phyloP scores from a whole-genome alignment of 495 filamentous ascomycete genomes.

The Saxophila tyrrhenica region DNA sequence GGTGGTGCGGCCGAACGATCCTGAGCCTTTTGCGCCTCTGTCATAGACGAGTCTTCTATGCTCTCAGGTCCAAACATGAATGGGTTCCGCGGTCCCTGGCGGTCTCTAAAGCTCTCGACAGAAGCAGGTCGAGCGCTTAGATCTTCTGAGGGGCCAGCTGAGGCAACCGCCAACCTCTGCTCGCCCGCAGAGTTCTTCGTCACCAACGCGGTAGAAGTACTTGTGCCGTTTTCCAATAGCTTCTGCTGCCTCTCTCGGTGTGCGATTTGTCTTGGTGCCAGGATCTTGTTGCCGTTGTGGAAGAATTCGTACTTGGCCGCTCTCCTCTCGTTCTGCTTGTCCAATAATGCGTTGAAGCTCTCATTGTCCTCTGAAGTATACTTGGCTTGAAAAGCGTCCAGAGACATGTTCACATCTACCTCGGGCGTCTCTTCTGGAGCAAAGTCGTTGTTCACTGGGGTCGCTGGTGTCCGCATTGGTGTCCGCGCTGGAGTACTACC shows the following conservation, averaged over 20 bases:
- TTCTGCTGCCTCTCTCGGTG: conserved; percentile 52
- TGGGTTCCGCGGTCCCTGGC: conserved; percentile 53
- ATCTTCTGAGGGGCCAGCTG: conserved; percentile 27
- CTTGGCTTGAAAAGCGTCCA: conserved; percentile 75
- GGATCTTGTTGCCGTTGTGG: conserved; percentile 79
- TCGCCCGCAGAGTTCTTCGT: conserved; percentile 12
- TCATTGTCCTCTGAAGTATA: conserved; percentile 98
- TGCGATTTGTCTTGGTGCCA: conserved; percentile 73
- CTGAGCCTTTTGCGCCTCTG: conserved; percentile 55
- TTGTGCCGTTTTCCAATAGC: conserved; percentile 31
- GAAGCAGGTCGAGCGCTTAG: conserved; percentile 62
- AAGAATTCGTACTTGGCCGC: conserved; percentile 78
- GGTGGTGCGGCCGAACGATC: conserved; percentile 60
- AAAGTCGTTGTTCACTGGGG: conserved; percentile 15
- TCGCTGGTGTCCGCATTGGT: conserved; percentile 36
- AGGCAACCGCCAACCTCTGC: conserved; percentile 2
- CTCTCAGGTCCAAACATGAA: conserved; percentile 79
- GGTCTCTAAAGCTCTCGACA: conserved; percentile 63
- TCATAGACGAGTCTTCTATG: conserved; percentile 57
- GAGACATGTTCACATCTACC: conserved; percentile 71
- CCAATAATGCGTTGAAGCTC: conserved; percentile 81
- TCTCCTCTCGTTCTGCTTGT: conserved; percentile 77
- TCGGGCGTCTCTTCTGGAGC: conserved; percentile 30
- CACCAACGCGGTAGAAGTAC: conserved; percentile 14
- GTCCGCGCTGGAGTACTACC: conserved; percentile 59